Percentiles rank a stretch among this genome's conserved stretches.
phyloP scores from a whole-genome alignment of 192 early-diverging fungal species.

The Coemansia sp. region DNA sequence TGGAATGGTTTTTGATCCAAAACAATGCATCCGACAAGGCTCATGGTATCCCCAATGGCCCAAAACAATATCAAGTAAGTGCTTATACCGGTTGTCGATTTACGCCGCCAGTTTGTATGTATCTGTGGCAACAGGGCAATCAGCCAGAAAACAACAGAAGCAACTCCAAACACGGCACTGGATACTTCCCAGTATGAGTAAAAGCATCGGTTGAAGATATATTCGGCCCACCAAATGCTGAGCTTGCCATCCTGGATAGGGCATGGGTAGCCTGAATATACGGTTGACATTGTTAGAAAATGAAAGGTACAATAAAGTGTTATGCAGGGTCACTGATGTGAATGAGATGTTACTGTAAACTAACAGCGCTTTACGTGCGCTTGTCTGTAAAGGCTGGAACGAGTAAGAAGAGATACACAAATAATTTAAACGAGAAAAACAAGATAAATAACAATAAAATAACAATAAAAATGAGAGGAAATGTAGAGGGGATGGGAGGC shows the following conservation, averaged over 20 bases:
- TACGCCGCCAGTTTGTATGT: constrained; percentile 30
- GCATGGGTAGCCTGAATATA: constrained; percentile 4
- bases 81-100: constrained; percentile 25
- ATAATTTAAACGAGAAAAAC: background rate
- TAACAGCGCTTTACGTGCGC: background rate
- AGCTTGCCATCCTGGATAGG: constrained; percentile 13
- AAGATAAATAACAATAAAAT: background rate
- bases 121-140: constrained; percentile 34
- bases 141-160: constrained; percentile 30
- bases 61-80: constrained; percentile 20
- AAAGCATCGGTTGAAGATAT: constrained; percentile 15
- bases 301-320: background rate
- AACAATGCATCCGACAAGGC: constrained; percentile 68
- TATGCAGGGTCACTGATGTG: background rate
- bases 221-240: constrained; percentile 25
- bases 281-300: background rate
- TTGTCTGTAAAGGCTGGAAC: background rate
- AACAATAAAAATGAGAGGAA: background rate
- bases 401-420: background rate
- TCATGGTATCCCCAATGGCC: constrained; percentile 66
- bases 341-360: background rate
- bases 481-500: background rate
- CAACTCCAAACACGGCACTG: constrained; percentile 12
- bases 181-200: constrained; percentile 20
- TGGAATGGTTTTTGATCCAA: constrained; percentile 80